Evolutionary conservation across 257 asterid species (phyloP), one percentile per base, ranked within the genome.

Genomic region (Primulina huaijiensis): DNA sequence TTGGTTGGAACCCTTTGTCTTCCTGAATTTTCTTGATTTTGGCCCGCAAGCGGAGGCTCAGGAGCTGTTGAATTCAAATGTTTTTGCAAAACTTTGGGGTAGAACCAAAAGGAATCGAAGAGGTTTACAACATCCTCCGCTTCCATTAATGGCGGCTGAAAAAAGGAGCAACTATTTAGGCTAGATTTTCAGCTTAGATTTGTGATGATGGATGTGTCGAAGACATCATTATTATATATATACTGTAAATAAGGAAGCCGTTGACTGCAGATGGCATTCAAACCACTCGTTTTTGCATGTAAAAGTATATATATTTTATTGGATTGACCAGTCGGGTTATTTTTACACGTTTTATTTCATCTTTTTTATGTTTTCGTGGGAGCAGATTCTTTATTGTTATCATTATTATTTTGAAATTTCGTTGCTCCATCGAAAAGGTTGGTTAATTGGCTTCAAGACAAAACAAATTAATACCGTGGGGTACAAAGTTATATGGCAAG

Each of bases 21-120:
- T 55, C 79, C 8, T 4, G 77, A 27, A 50, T 8, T 21, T 68
- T 75, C 53, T 37, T 73, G 74, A 66, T 27, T 67, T 56, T 70
- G 64, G 34, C 31, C 69, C 46, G 7, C 23, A 12, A 69, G 50
- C 16, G 34, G 46, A 21, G 30, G 40, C n/a, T 37, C 66, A 1
- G 62, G 25, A 16, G 43, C 52, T 17, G 76, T 8, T 12, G 71
- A 27, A 52, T 55, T 20, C 0, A 64, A 16, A 30, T 34, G 80
- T 12, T 12, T 66, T 65, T 62, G 40, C 72, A 61, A 77, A 72
- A 19, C 37, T 30, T 52, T 27, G 85, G 40, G 77, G 75, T 78
- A 68, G 79, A 82, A 87, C 96, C 97, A 91, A 63, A 2, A 43
- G 6, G 90, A 75, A 71, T 91, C 90, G 62, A 85, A 81, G 74